Percentiles rank a stretch among this genome's conserved stretches.
phyloP scores from a whole-genome alignment of 2,329 filamentous ascomycete genomes.

The Monilinia vaccinii-corymbosi region DNA sequence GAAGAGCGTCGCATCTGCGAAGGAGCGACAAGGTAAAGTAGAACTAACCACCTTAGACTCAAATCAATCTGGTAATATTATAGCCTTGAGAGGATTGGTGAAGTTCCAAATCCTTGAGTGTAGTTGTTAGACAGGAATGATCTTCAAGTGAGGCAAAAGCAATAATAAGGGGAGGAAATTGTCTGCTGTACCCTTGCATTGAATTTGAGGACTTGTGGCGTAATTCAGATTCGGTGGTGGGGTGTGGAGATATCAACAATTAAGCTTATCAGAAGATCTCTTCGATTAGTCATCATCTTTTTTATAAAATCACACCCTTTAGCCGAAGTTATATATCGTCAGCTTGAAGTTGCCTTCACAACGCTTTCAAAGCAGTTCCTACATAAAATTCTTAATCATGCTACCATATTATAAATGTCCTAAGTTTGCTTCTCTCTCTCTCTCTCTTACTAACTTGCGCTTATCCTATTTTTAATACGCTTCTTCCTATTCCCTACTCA shows the following conservation, averaged over 20 bases:
- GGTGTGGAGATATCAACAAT: conserved; percentile 1
- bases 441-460: neutral
- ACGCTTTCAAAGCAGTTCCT: neutral
- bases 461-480: neutral
- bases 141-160: neutral
- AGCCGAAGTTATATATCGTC: neutral
- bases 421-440: neutral
- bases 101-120: neutral
- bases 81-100: conserved; percentile 4
- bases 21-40: conserved; percentile 10
- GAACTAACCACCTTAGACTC: conserved; percentile 5
- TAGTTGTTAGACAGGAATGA: neutral
- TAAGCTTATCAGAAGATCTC: neutral
- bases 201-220: neutral
- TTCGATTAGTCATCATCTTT: neutral
- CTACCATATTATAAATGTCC: neutral
- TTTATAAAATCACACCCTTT: neutral
- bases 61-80: conserved; percentile 3
- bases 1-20: conserved; percentile 54
- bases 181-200: neutral
- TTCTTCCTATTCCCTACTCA: neutral
- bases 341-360: conserved; percentile 9
- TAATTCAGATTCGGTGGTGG: neutral
- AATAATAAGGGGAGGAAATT: neutral
- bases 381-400: neutral